A percentile compares a stretch with the other conserved stretches of the same genome.
Evolutionary conservation across 2,329 filamentous ascomycete species (phyloP).

Genomic region (Neodidymelliopsis sp.): DNA sequence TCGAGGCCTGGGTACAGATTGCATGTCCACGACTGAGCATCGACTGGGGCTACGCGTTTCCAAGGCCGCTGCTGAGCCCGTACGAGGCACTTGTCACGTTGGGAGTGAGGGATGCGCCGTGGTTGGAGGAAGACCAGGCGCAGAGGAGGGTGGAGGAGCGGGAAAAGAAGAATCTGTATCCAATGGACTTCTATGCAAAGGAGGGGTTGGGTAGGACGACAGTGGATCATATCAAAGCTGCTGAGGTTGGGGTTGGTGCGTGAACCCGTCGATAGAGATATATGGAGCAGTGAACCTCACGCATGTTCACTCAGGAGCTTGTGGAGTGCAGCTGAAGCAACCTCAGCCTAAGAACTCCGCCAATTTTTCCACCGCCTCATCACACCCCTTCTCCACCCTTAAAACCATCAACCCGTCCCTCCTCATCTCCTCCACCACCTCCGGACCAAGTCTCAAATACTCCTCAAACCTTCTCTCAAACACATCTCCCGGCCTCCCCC

Average conservation of each 20-base stretch:
- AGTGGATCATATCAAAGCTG: constrained; percentile 38
- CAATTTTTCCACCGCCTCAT: not conserved
- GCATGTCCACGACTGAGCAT: constrained; percentile 97
- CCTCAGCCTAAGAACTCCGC: not conserved
- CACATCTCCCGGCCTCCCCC: constrained; percentile 18
- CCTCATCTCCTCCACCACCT: constrained; percentile 15
- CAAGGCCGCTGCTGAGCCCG: constrained; percentile 84
- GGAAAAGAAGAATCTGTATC: constrained; percentile 73
- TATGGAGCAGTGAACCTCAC: too few relatives aligned
- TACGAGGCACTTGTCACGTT: constrained; percentile 95
- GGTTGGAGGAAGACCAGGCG: constrained; percentile 56
- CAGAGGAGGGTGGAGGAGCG: constrained; percentile 41
- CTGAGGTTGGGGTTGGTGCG: constrained; percentile 17
- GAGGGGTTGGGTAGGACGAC: constrained; percentile 86
- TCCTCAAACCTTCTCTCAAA: constrained; percentile 19
- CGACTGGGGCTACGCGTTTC: constrained; percentile 98
- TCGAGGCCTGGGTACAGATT: constrained; percentile 98
- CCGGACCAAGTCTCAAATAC: constrained; percentile 1
- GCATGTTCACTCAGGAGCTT: too few relatives aligned
- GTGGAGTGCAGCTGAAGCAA: too few relatives aligned
- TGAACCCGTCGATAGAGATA: too few relatives aligned
- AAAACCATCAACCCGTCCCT: constrained; percentile 6
- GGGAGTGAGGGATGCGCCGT: constrained; percentile 72
- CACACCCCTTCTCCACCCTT: not conserved
- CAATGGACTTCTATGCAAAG: constrained; percentile 97